Percentiles rank a stretch among this genome's conserved stretches.
phyloP scores from a whole-genome alignment of 164 flowering plant species.

The Umbellularia californica region DNA sequence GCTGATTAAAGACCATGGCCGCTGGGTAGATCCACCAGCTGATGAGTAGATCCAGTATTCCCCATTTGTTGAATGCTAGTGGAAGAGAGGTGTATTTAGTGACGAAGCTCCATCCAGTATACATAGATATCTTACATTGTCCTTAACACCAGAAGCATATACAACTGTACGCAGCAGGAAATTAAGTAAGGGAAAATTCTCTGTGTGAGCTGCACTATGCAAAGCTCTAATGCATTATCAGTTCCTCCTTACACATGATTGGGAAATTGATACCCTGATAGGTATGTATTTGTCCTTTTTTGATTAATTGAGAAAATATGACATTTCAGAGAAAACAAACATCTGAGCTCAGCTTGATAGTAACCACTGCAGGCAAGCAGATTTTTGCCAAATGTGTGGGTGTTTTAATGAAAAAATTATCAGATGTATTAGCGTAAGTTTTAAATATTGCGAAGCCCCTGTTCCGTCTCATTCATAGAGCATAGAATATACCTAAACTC shows the following conservation, averaged over 20 bases:
- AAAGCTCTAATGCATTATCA: neutral
- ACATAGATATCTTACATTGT: neutral
- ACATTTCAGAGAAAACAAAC: no score
- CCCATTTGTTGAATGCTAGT: neutral
- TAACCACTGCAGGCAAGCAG: no score
- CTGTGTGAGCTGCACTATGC: neutral
- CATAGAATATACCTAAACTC: no score
- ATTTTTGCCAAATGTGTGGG: no score
- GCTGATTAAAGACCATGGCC: constrained; percentile 89
- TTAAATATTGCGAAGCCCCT: no score
- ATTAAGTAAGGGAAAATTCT: no score
- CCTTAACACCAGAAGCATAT: neutral
- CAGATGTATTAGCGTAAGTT: no score
- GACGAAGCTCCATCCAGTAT: constrained; percentile 2
- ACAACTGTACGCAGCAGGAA: neutral
- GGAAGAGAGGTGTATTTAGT: neutral
- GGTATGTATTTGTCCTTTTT: no score
- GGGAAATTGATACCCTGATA: neutral
- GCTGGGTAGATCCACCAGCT: constrained; percentile 91
- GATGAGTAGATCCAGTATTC: constrained; percentile 44
- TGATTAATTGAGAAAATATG: no score
- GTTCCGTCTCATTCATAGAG: no score
- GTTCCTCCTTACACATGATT: neutral
- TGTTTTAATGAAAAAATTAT: no score
- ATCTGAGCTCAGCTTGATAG: no score